Evolutionary conservation across 139 green algal genomes (phyloP), one percentile per base, ranked within the genome.

Genomic region (Zygnema cylindricum): DNA sequence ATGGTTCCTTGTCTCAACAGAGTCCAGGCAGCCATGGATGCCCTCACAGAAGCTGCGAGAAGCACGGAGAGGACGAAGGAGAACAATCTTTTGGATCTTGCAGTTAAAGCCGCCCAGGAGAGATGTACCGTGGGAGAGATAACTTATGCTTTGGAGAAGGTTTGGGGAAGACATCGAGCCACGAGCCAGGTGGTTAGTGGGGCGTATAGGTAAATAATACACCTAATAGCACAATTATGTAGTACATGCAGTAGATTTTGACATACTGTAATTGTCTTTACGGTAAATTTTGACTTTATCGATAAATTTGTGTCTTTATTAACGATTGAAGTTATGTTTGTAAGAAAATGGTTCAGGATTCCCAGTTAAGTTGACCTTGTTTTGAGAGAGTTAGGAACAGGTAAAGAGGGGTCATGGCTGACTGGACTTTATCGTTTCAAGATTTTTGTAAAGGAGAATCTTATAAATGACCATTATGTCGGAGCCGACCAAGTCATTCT

Each of bases 61-160:
- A 1, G 85, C 90, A 79, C 81, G n/a, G 25, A 81, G 40, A n/a
- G 81, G 0, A 35, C 32, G 11, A 22, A 40, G 94, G 88, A 77
- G 49, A 49, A 36, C 36, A 96, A 96, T 71, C 78, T 96, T 73
- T 54, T 96, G 86, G 84, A 83, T 32, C 90, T 96, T 21, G 89
- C 91, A 0, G 92, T 96, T 32, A 36, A 84, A 54, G 93, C 94
- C 41, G 94, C 94, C 3, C 71, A 91, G 1, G 88, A 69, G 41
- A 89, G 94, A 35, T 92, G 88, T 49, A 96, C 94, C 1, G 83
- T 96, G 43, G 94, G 94, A 11, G 94, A 96, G 85, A 96, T 96
- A 73, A 90, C 86, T 38, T 35, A 90, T 1, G 94, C 94, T 0
- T 81, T 96, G 39, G 94, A 96, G 92, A 76, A 76, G 33, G 92